Evolutionary conservation across 192 early-diverging fungal species (phyloP).

Genomic region (Linderina pennispora): DNA sequence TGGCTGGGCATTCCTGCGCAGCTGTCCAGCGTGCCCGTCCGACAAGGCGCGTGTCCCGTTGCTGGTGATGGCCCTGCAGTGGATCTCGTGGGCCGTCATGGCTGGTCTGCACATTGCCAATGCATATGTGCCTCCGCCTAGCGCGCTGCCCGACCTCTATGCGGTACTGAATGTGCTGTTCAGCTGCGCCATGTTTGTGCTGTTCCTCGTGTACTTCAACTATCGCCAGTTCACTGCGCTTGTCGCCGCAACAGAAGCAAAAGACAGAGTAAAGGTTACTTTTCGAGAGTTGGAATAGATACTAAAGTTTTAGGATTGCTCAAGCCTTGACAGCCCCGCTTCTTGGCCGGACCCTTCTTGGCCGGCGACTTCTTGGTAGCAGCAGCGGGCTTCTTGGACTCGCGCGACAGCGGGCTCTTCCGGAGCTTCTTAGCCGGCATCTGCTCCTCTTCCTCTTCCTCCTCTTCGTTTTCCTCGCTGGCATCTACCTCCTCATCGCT

Average conservation of each 20-base stretch:
- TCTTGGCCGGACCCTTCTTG: not conserved
- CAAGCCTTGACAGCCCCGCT: not conserved
- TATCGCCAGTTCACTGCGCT: conserved; percentile 50
- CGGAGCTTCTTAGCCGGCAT: conserved; percentile 18
- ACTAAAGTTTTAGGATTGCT: too few relatives aligned
- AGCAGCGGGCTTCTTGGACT: conserved; percentile 7
- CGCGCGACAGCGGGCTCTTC: conserved; percentile 33
- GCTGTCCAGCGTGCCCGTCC: conserved; percentile 28
- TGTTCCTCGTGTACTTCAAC: conserved; percentile 68
- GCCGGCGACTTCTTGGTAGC: conserved; percentile 5
- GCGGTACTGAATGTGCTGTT: conserved; percentile 71
- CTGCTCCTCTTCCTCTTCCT: conserved; percentile 1
- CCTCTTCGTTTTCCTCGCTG: not conserved
- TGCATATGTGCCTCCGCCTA: conserved; percentile 54
- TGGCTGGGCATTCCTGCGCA: conserved; percentile 70
- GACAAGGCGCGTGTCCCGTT: conserved; percentile 10
- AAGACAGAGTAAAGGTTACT: conserved; percentile 14
- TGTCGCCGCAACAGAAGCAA: conserved; percentile 10
- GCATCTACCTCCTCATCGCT: not conserved
- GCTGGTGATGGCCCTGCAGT: conserved; percentile 11
- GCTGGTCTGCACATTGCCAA: conserved; percentile 55
- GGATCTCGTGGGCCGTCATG: conserved; percentile 42
- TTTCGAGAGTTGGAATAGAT: not conserved
- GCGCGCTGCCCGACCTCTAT: conserved; percentile 73
- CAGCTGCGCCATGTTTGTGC: conserved; percentile 59